Evolutionary conservation across 345 rosid species (phyloP).

Genomic region (Lumnitzera racemosa): DNA sequence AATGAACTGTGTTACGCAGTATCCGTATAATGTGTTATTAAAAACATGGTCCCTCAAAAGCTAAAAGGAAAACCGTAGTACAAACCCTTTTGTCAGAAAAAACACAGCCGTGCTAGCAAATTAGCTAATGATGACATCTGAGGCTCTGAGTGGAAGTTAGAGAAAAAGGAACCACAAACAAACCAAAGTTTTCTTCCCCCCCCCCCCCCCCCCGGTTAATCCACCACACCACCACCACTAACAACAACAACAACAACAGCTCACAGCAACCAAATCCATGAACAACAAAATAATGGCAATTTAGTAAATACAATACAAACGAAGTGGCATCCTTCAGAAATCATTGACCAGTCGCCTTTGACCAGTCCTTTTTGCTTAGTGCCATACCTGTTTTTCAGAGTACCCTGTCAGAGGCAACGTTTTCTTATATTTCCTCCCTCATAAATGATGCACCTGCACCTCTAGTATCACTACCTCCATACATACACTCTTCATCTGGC

Average conservation of each 20-base stretch:
- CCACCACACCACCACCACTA: slow-evolving; percentile 11
- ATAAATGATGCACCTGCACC: slow-evolving; percentile 13
- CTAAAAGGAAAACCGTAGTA: slow-evolving; percentile 18
- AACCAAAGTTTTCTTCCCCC: slow-evolving; percentile 14
- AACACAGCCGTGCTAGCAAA: slow-evolving; percentile 24
- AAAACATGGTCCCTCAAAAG: slow-evolving; percentile 6
- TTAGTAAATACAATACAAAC: slow-evolving; percentile 9
- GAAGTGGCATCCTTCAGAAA: slow-evolving; percentile 9
- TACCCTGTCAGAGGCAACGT: neutral
- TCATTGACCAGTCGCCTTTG: slow-evolving; percentile 54
- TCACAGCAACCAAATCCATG: neutral
- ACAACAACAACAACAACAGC: neutral
- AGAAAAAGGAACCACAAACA: slow-evolving; percentile 7
- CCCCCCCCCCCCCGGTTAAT: neutral
- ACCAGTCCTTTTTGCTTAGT: slow-evolving; percentile 26
- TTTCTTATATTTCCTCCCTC: slow-evolving; percentile 19
- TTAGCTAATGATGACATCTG: slow-evolving; percentile 25
- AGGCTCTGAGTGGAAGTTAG: slow-evolving; percentile 5
- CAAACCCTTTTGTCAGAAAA: slow-evolving; percentile 28
- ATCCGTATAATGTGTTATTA: too few species aligned
- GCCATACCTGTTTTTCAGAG: slow-evolving; percentile 12
- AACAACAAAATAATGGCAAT: slow-evolving; percentile 19
- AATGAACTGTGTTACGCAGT: too few species aligned
- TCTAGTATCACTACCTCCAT: neutral
- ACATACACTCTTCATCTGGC: neutral